Base-by-base conservation (phyloP, 2,329 filamentous ascomycete species). In the Drechslerella coelobrocha region DNA sequence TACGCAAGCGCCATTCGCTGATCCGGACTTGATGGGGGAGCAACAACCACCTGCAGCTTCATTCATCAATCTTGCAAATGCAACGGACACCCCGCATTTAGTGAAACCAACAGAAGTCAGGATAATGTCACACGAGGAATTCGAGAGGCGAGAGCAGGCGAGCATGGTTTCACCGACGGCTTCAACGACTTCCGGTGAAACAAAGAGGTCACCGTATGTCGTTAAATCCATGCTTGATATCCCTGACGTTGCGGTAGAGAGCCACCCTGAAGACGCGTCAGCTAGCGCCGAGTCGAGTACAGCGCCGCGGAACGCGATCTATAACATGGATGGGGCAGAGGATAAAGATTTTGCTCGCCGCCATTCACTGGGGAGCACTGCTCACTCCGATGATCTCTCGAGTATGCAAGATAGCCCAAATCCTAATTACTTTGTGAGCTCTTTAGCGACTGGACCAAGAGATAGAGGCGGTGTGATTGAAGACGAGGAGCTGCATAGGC, bases 371-470 rank as follows among this genome's bases (percentile, higher is more conserved):
- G 57, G 52, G 1, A 69, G 65, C 27, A 62, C 57, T 2, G 47
- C 45, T 14, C 57, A 59, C 23, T 69, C 65, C 23, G 65, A 69
- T 5, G 57, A 50, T 10, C 21, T 62, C 1, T 62, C 65, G 27
- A 57, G 51, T 52, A 39, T 39, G 14, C 50, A 57, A 21, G 57
- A 54, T 34, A 69, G 65, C 43, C 65, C 65, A 9, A 69, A 69
- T 41, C 65, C 65, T 12, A 69, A 69, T 21, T 69, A 69, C 47
- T 69, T 69, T 50, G 57, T 69, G 4, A 69, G 65, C 39, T 62
- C 57, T 14, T 48, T 29, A 19, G 45, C 31, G 27, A 19, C 17
- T 14, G 43, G 4, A n/a, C 17, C 21, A 39, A 60, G 51, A 24
- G 23, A 34, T 26, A 26, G 47, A 2, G 24, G 23, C 17, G 55